Base-by-base conservation (phyloP, 495 filamentous ascomycete genomes). In the Penicillium soppii region DNA sequence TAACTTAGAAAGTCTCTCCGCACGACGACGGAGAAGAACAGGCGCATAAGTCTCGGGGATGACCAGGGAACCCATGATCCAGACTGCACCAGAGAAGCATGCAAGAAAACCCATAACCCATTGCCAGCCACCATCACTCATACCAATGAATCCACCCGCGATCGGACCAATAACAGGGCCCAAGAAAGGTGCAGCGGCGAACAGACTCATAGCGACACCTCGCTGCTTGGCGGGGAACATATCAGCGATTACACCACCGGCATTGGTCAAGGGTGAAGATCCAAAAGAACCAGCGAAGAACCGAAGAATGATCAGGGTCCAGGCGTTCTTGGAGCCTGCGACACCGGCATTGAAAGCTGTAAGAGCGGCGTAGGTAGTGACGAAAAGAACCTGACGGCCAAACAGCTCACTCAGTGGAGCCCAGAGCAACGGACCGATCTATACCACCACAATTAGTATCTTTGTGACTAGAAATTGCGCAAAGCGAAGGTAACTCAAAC, bases 241-340 rank as follows among this genome's bases (percentile, higher is more conserved):
- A 56, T 91, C 86, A 25, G 86, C 83, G 56, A 90, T 87, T 27
- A 89, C 82, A 60, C 86, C 86, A 50, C 86, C 86, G 15, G 84
- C 75, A 62, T 89, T 91, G 21, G 86, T 89, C 47, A 91, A 58
- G 23, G 86, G 81, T 1, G 85, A 87, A 2, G 84, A 83, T 23
- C 89, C 89, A 63, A 90, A 89, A n/a, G 86, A 75, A 43, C 89
- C 86, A 21, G 84, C 86, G 45, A 91, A 84, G 76, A 91, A 90
- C 19, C 89, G 85, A 22, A 91, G 77, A 53, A 91, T 80, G 43
- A 91, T 70, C 1, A 94, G 70, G 2, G 83, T 81, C 55, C 78
- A 66, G 39, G 83, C 78, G 54, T 88, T 89, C 51, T 82, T 71
- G 1, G 84, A 64, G 12, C 81, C 79, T 2, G 83, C 80, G 36